Base-by-base conservation (phyloP, 495 filamentous ascomycete genomes). In the Choiromyces venosus region DNA sequence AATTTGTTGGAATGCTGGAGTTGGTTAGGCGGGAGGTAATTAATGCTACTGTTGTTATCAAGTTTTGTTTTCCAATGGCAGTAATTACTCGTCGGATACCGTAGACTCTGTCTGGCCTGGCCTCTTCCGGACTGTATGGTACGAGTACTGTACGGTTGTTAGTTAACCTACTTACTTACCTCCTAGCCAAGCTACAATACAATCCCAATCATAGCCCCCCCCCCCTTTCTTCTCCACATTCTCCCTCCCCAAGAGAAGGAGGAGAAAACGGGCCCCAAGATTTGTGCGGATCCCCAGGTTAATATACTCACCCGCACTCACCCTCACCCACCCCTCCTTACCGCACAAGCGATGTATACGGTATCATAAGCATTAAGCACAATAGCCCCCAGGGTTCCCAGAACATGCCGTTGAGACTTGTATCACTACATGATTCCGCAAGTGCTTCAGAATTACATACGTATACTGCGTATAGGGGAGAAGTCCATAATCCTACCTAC, bases 331-430 rank as follows among this genome's bases (percentile, higher is more conserved):
- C 14, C 14, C 40, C 14, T n/a, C n/a, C 40, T 3, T 42, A 16
- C 40, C 40, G 40, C 40, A 42, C 10, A 42, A 42, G 40, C 14
- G 14, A 18, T 10, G 40, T 18, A 42, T 18, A 42, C 18, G n/a
- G n/a, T n/a, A n/a, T n/a, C n/a, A n/a, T 16, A 42, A 16, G 40
- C 14, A 42, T 42, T 42, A 42, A 42, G 40, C 40, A 40, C 9
- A 10, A 12, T 40, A 40, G 39, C 39, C 0, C 40, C 40, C 40
- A 44, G 40, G 40, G 6, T 44, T 44, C 2, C 1, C 4, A 46
- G 44, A 56, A 56, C 46, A 29, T 56, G 46, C n/a, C 46, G 46
- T 56, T 56, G n/a, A 56, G 46, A 56, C 46, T 25, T 56, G 46
- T 56, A 56, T 29, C 46, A 56, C 46, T 56, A 56, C 46, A 12